Conservation (phyloP, 805 yeast genomes). For the Cyberlindnera petersonii region DNA sequence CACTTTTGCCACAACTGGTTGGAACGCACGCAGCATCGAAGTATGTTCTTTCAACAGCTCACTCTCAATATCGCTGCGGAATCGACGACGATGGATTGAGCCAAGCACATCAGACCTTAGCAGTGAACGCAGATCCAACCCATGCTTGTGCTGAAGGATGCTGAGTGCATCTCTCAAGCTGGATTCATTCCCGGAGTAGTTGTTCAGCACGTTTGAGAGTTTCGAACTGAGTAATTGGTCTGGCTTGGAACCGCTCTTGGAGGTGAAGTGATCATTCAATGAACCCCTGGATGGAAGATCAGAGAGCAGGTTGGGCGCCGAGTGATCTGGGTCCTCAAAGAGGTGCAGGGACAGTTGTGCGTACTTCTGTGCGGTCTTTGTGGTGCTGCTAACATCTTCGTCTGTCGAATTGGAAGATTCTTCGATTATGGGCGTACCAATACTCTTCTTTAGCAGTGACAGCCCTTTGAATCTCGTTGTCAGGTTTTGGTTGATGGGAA, state of each 20-base stretch:
- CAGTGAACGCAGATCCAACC: constrained; percentile 18
- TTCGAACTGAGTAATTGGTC: constrained; percentile 36
- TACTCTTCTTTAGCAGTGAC: constrained; percentile 30
- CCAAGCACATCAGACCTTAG: constrained; percentile 45
- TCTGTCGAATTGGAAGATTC: background rate
- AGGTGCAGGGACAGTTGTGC: constrained; percentile 44
- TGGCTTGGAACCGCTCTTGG: constrained; percentile 5
- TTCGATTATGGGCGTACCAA: constrained; percentile 7
- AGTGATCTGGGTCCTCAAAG: constrained; percentile 22
- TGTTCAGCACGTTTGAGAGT: constrained; percentile 33
- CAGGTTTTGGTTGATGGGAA: constrained; percentile 33
- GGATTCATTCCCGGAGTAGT: constrained; percentile 30
- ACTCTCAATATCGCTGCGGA: constrained; percentile 56
- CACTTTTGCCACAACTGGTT: constrained; percentile 41
- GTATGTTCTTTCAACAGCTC: constrained; percentile 57
- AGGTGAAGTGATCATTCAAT: constrained; percentile 9
- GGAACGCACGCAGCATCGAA: constrained; percentile 42
- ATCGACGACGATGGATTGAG: constrained; percentile 53
- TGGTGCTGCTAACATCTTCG: constrained; percentile 7
- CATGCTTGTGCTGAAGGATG: constrained; percentile 32
- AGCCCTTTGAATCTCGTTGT: constrained; percentile 36
- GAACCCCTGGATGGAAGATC: constrained; percentile 9
- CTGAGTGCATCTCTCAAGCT: constrained; percentile 33
- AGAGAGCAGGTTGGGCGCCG: constrained; percentile 8
- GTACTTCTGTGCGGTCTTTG: constrained; percentile 40